Percentiles rank a stretch among this genome's conserved stretches.
phyloP scores from a whole-genome alignment of 2,329 filamentous ascomycete species.

The Fonsecaea erecta region DNA sequence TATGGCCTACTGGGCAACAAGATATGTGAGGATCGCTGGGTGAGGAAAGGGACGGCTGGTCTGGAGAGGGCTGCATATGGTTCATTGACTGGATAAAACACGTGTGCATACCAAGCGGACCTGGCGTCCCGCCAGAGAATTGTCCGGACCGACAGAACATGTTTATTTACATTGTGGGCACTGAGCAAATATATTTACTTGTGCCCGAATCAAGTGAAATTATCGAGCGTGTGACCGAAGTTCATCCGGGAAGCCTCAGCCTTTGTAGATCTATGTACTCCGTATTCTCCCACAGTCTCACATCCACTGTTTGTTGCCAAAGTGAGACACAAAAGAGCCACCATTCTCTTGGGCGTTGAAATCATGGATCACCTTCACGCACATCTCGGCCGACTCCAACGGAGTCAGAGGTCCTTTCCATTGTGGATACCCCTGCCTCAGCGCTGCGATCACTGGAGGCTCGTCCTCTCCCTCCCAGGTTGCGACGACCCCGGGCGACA shows the following conservation, averaged over 20 bases:
- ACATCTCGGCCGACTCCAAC: slow-evolving; percentile 17
- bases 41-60: neutral
- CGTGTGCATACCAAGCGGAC: neutral
- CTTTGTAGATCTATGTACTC: neutral
- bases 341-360: slow-evolving; percentile 42
- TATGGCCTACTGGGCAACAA: neutral
- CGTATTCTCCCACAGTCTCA: slow-evolving; percentile 38
- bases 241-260: neutral
- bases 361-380: slow-evolving; percentile 19
- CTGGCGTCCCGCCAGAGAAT: neutral
- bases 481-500: slow-evolving; percentile 59
- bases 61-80: neutral
- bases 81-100: neutral
- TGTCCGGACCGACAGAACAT: neutral
- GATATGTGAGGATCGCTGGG: neutral
- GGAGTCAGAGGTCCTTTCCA: slow-evolving; percentile 25
- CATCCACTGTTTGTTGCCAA: slow-evolving; percentile 60
- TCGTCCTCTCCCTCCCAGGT: slow-evolving; percentile 40
- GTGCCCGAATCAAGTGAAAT: neutral
- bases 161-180: neutral
- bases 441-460: slow-evolving; percentile 1
- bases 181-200: neutral
- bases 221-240: neutral
- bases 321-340: slow-evolving; percentile 60
- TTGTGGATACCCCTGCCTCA: slow-evolving; percentile 14